These are phyloP conservation scores for Corrigiola litoralis DNA, from an alignment of 179 eudicot genomes.

Conservation along the genomic window DNA sequence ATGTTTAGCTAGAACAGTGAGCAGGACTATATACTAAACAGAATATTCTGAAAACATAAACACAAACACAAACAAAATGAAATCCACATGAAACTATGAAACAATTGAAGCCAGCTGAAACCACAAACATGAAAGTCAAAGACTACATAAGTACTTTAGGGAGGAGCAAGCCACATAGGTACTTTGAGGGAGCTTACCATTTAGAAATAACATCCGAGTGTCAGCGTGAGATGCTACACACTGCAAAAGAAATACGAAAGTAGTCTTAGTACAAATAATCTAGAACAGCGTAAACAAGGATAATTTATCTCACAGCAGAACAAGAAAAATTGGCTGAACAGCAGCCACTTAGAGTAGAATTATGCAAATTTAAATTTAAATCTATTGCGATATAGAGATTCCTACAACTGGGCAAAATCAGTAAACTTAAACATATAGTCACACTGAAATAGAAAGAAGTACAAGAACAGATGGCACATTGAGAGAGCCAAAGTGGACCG, in stretches of 20 bases:
- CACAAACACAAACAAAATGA: not conserved
- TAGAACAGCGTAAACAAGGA: not conserved
- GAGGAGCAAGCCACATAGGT: too few species aligned
- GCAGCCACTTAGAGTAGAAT: not conserved
- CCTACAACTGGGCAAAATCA: not conserved
- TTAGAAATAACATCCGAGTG: constrained; percentile 77
- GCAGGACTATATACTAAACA: not conserved
- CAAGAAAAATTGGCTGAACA: not conserved
- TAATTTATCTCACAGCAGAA: not conserved
- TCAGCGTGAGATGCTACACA: constrained; percentile 95
- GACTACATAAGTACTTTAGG: not conserved
- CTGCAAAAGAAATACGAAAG: constrained; percentile 41
- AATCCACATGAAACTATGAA: not conserved
- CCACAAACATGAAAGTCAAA: not conserved
- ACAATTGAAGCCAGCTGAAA: not conserved
- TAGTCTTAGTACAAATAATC: not conserved
- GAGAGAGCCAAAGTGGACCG: too few species aligned
- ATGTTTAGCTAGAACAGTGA: too few species aligned
- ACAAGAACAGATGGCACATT: too few species aligned
- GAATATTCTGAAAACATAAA: not conserved
- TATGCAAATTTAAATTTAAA: too few species aligned
- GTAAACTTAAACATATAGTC: not conserved
- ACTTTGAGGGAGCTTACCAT: constrained; percentile 50
- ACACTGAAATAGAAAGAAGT: too few species aligned
- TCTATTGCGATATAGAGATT: too few species aligned